Conservation (phyloP, 495 filamentous ascomycete genomes). For the Aspergillus mulundensis region DNA sequence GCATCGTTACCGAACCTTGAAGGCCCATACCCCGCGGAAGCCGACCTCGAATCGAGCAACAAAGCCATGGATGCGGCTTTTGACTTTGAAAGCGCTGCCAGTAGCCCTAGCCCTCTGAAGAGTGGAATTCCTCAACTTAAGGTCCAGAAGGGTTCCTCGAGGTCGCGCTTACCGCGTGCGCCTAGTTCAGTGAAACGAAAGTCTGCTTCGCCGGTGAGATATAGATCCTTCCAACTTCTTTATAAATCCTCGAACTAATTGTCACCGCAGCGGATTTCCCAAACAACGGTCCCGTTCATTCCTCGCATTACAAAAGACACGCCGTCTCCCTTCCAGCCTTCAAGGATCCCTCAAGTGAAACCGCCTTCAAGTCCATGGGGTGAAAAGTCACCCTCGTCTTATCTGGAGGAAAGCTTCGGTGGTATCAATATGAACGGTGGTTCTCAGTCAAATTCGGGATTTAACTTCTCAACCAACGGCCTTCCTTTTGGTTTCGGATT, state of each 20-base stretch:
- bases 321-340: conserved; percentile 41
- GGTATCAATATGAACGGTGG: conserved; percentile 41
- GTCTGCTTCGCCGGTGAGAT: conserved; percentile 32
- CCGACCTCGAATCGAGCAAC: conserved; percentile 54
- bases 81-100: conserved; percentile 66
- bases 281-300: conserved; percentile 30
- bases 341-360: conserved; percentile 36
- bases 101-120: conserved; percentile 56
- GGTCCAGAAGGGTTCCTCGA: conserved; percentile 20
- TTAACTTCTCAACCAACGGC: conserved; percentile 32
- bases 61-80: conserved; percentile 61
- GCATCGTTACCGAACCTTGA: conserved; percentile 34
- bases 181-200: conserved; percentile 17
- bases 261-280: conserved; percentile 17
- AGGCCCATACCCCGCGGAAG: conserved; percentile 28
- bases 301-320: conserved; percentile 40
- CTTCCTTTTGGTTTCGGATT: conserved; percentile 35
- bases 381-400: conserved; percentile 50
- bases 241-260: not conserved
- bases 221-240: not conserved
- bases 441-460: conserved; percentile 32
- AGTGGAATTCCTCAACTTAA: conserved; percentile 27
- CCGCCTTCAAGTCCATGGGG: conserved; percentile 47
- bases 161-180: conserved; percentile 28
- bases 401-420: conserved; percentile 42